These are phyloP conservation scores for Bocquillonia castaneifolia DNA, from an alignment of 441 rosid species.

Conservation along the genomic window DNA sequence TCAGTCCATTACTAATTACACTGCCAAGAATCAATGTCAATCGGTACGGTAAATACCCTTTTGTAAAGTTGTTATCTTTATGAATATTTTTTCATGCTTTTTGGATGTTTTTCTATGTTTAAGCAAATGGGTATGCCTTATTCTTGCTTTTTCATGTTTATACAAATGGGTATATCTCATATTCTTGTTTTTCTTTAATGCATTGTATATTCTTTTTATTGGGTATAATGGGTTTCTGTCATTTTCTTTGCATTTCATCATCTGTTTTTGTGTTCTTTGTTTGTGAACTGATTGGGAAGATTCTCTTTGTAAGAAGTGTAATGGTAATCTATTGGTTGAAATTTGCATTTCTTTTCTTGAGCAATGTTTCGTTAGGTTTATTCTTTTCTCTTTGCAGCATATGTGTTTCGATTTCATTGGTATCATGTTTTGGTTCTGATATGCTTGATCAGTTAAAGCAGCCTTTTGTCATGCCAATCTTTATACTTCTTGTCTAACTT, in stretches of 20 bases:
- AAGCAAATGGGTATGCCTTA: too few relatives aligned
- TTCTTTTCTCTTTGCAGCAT: not conserved
- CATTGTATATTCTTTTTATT: not conserved
- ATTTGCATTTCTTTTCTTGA: not conserved
- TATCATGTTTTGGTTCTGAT: not conserved
- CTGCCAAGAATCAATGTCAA: conserved; percentile 29
- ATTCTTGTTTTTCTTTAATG: not conserved
- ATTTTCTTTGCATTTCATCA: not conserved
- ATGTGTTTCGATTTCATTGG: not conserved
- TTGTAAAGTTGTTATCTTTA: conserved; percentile 16
- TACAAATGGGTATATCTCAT: not conserved
- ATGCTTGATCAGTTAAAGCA: not conserved
- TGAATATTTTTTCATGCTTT: not conserved
- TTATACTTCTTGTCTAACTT: not conserved
- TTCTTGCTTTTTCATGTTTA: too few relatives aligned
- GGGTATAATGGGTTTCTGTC: not conserved
- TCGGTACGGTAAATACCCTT: conserved; percentile 19
- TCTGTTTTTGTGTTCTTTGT: conserved; percentile 2
- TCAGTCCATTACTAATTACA: conserved; percentile 40
- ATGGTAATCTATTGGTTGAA: not conserved
- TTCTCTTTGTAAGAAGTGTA: not conserved
- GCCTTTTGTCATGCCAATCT: not conserved
- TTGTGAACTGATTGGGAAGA: not conserved
- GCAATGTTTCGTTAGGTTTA: not conserved
- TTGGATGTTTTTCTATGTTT: not conserved